Conservation (phyloP, 257 asterid species). For the Solanum chmielewskii region DNA sequence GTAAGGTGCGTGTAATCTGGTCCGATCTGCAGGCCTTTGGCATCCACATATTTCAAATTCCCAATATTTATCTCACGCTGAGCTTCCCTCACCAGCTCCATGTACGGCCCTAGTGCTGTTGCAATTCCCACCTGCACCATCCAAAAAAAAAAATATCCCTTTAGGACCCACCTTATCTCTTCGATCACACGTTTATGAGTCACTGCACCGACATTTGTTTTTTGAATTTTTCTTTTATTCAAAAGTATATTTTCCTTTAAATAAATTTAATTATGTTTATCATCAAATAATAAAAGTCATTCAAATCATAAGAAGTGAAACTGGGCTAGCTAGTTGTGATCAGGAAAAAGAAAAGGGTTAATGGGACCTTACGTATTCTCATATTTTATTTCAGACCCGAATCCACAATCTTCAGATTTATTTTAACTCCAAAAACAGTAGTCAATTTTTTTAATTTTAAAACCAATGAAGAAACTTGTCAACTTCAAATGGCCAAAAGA, state of each 20-base stretch:
- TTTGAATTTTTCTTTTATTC: too few species aligned
- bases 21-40: slow-evolving; percentile 18
- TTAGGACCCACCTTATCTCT: neutral
- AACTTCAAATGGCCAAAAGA: too few species aligned
- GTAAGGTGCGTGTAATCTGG: slow-evolving; percentile 26
- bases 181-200: neutral
- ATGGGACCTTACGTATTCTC: too few species aligned
- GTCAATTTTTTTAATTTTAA: too few species aligned
- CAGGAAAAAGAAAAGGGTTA: too few species aligned
- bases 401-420: too few species aligned
- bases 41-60: slow-evolving; percentile 20
- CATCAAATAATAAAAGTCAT: too few species aligned
- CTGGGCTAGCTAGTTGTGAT: too few species aligned
- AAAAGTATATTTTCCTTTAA: neutral
- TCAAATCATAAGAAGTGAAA: too few species aligned
- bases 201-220: neutral
- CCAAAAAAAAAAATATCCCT: neutral
- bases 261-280: neutral
- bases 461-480: too few species aligned
- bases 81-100: slow-evolving; percentile 16
- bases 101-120: slow-evolving; percentile 15
- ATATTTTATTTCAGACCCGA: too few species aligned
- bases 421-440: too few species aligned
- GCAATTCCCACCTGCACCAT: slow-evolving; percentile 19
- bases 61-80: slow-evolving; percentile 14